Evolutionary conservation across 2,329 filamentous ascomycete species (phyloP), one percentile per base, ranked within the genome.

Genomic region (Alternaria triticimaculans): DNA sequence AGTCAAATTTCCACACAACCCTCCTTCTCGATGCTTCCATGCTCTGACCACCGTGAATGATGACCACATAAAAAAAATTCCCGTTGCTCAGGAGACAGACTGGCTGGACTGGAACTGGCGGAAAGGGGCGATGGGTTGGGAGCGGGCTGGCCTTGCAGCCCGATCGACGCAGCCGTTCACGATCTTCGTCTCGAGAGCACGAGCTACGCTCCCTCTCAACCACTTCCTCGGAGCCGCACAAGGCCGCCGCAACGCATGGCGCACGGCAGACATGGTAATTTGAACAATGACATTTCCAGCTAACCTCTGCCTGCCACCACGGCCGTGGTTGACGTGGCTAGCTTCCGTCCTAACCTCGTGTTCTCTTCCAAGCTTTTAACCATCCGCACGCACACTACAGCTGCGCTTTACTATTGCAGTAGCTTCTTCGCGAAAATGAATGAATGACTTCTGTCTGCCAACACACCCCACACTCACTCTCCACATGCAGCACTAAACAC

Each of bases 301-400:
- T 25, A 44, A 44, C 20, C 25, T 20, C 28, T 44, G 30, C 55
- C 64, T 60, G 57, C 33, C 33, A 54, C 54, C 25, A 58, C 53
- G 58, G 33, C 33, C 33, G 33, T 37, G 33, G 33, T 64, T 68
- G 68, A 70, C 68, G 66, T 70, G 68, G 67, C 68, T 69, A 69
- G 66, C 62, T 63, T 55, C 65, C 58, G 33, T 56, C 55, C 53
- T 55, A 37, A 57, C 37, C 43, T 55, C 55, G 37, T 41, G 37
- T 41, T 41, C 37, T 41, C 37, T 41, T 18, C 37, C 37, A 41
- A 41, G 37, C 37, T 15, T 53, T 37, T 53, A 23, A 28, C 33
- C 41, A 21, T 53, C 28, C 28, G 49, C 49, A 51, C 49, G n/a
- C 33, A 41, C n/a, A 41, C 37, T 41, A 41, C 37, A 41, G 37